Base-by-base conservation (phyloP, 306 rosid genomes). In the Acacia crassicarpa region DNA sequence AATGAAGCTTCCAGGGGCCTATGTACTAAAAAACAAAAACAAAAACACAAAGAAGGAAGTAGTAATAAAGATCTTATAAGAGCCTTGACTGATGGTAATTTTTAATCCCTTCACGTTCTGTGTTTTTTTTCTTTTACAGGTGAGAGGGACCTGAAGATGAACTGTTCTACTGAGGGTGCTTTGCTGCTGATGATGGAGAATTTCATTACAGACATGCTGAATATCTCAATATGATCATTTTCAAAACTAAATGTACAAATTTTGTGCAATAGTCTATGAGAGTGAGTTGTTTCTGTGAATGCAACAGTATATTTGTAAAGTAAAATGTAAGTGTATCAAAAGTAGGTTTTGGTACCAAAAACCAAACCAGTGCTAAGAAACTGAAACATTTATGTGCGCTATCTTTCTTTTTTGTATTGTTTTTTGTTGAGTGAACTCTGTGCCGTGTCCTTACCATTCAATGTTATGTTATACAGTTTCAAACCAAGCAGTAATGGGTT, bases 171-270 rank as follows among this genome's bases (percentile, higher is more conserved):
- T 10, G 90, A 87, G 77, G 90, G 74, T 25, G 77, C 81, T 20
- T 32, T 72, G 40, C 45, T 83, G 73, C 45, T 83, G 73, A 86
- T 91, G 94, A 87, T 91, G 95, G 91, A 87, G 33, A 83, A 88
- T 70, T 84, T 91, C 41, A 58, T 77, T 83, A 73, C 66, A 25
- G 91, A 88, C 40, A 78, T 89, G 89, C 73, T 91, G 85, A 83
- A 82, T 83, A 83, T 91, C 25, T 91, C 91, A 30, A 89, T 91
- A 14, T 91, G 83, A 87, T 45, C 43, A 33, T 48, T 48, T 77
- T 0, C 35, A 13, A 4, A 0, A 38, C 51, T 54, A 68, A 2
- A n/a, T 49, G 49, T 66, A 44, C 67, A 74, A 69, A 75, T 6
- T 30, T 83, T 72, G 72, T 67, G 48, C 14, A 3, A 38, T 20